A percentile compares a stretch with the other conserved stretches of the same genome.
Evolutionary conservation across 495 filamentous ascomycete species (phyloP).

Genomic region (Rusavskia elegans): DNA sequence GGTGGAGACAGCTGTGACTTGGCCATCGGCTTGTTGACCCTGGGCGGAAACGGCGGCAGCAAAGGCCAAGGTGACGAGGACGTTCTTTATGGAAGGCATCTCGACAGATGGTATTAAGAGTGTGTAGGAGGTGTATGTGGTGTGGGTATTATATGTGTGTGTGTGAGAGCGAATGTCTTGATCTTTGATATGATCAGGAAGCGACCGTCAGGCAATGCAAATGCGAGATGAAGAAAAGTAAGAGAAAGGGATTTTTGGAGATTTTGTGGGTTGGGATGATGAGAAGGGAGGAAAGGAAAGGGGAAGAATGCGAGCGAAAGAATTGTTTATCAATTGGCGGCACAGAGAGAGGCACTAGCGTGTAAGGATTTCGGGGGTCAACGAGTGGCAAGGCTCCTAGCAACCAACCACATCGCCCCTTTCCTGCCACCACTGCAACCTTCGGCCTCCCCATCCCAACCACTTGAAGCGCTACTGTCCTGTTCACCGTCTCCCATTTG

Average conservation of each 20-base stretch:
- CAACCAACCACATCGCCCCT: neutral
- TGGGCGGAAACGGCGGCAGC: constrained; percentile 7
- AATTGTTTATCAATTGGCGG: constrained; percentile 13
- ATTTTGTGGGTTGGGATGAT: constrained; percentile 1
- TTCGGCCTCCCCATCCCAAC: neutral
- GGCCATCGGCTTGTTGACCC: constrained; percentile 14
- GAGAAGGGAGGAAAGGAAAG: neutral
- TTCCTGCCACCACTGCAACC: neutral
- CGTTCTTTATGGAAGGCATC: constrained; percentile 12
- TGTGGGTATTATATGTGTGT: neutral
- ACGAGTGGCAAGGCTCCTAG: constrained; percentile 1
- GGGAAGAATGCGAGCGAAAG: constrained; percentile 3
- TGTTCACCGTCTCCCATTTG: neutral
- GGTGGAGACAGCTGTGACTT: constrained; percentile 1
- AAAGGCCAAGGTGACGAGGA: constrained; percentile 12
- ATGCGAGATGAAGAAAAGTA: neutral
- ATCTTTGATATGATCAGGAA: constrained; percentile 8
- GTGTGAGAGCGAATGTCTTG: constrained; percentile 11
- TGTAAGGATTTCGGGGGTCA: neutral
- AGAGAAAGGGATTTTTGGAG: constrained; percentile 3
- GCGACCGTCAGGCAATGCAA: constrained; percentile 11
- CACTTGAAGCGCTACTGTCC: neutral
- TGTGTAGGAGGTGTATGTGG: constrained; percentile 3
- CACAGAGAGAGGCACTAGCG: constrained; percentile 7
- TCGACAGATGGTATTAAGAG: constrained; percentile 1